A percentile compares a stretch with the other conserved stretches of the same genome.
Evolutionary conservation across 2,329 filamentous ascomycete species (phyloP).

Genomic region (Colletotrichum endophyticum): DNA sequence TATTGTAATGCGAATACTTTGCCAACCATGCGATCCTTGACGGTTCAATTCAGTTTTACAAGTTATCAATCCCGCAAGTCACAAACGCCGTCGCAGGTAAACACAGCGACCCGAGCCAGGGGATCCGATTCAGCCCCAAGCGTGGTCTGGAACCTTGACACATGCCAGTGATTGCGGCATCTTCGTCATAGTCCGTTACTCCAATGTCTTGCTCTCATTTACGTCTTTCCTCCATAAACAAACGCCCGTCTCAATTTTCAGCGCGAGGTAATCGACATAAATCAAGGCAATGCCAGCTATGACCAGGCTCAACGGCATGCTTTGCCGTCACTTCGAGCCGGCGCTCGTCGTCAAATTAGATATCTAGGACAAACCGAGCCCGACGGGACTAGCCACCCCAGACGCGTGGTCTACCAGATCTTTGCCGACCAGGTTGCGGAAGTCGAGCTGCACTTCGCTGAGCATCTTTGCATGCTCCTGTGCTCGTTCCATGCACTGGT

Average conservation of each 20-base stretch:
- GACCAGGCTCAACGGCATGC: not conserved
- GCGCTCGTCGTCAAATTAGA: not conserved
- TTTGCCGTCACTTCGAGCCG: not conserved
- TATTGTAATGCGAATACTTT: not conserved
- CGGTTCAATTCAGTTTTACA: not conserved
- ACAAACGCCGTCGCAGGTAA: constrained; percentile 12
- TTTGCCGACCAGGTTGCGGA: constrained; percentile 78
- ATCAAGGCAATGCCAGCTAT: not conserved
- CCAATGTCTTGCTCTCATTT: not conserved
- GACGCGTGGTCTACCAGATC: constrained; percentile 42
- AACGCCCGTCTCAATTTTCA: not conserved
- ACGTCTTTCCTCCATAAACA: not conserved
- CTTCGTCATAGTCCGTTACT: not conserved
- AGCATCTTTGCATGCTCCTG: constrained; percentile 81
- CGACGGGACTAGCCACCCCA: constrained; percentile 36
- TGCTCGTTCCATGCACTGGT: constrained; percentile 81
- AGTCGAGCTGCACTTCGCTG: constrained; percentile 87
- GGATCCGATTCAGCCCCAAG: not conserved
- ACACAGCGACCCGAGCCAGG: not conserved
- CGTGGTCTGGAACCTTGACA: not conserved
- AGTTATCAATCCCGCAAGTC: not conserved
- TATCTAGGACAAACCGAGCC: constrained; percentile 43
- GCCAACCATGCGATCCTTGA: not conserved
- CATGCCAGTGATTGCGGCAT: not conserved
- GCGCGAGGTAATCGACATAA: not conserved